Base-by-base conservation (phyloP, 2,329 filamentous ascomycete genomes). In the Aspergillus sp. region DNA sequence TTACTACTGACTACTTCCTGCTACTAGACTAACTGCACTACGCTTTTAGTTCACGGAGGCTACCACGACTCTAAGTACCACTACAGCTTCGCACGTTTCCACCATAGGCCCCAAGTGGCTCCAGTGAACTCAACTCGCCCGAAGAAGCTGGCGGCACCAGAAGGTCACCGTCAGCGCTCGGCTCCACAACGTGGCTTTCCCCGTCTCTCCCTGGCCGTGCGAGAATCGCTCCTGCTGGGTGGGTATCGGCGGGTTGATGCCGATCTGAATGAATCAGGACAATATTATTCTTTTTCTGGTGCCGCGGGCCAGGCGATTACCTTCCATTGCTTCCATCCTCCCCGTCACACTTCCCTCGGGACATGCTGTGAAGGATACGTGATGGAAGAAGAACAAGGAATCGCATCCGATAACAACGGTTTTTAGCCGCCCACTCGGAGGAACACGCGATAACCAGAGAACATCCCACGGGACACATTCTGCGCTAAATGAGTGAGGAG, bases 131-230 rank as follows among this genome's bases (percentile, higher is more conserved):
- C 57, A 59, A 36, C 55, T 66, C 69, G 67, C 65, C 58, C 61
- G 63, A 61, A 56, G 65, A 71, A 71, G 65, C 62, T 67, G 69
- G 65, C 68, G 66, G 70, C 71, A 69, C 70, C 66, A 74, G 70
- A 75, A 70, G 72, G 66, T 63, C 68, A 67, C 69, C 67, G 66
- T 70, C 67, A 71, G 64, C 55, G 52, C 51, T 54, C 64, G 70
- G 70, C 68, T 73, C 72, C 70, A 73, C 72, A 72, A 67, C 69
- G 66, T 73, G 66, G 67, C 52, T 59, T 67, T 70, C 68, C 65
- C 70, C 70, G 69, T 72, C 53, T 47, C 66, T 67, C 65, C 60
- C 61, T 68, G 67, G 62, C 66, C 64, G 57, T 67, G 64, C 58
- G 62, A 67, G 61, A 61, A 55, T 59, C 52, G 38, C 50, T 55